Evolutionary conservation across 257 asterid species (phyloP).

Genomic region (Solanum pinnatisectum): DNA sequence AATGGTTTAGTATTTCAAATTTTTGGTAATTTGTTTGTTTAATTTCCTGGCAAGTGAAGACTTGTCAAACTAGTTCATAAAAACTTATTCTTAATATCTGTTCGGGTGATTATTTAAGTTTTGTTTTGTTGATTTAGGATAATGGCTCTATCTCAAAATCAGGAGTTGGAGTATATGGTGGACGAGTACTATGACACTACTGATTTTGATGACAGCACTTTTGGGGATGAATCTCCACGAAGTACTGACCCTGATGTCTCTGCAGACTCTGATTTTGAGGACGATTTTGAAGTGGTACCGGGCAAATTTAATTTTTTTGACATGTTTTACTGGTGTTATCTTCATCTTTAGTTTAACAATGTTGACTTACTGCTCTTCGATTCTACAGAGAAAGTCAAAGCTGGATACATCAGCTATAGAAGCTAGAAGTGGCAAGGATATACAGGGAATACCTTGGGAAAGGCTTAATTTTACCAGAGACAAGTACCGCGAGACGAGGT

Average conservation of each 20-base stretch:
- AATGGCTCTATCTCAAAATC: conserved; percentile 52
- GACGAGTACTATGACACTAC: conserved; percentile 35
- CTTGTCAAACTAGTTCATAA: neutral
- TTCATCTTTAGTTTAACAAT: neutral
- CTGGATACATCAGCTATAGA: conserved; percentile 78
- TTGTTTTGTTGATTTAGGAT: neutral
- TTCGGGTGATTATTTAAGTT: neutral
- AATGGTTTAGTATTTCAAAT: neutral
- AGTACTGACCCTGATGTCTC: conserved; percentile 21
- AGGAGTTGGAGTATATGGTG: conserved; percentile 46
- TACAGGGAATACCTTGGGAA: conserved; percentile 98
- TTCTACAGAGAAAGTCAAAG: conserved; percentile 35
- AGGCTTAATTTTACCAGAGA: conserved; percentile 68
- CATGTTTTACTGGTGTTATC: neutral
- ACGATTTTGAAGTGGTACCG: conserved; percentile 45
- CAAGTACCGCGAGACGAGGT: conserved; percentile 60
- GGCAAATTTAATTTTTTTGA: neutral
- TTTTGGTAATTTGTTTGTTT: neutral
- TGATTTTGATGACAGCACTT: conserved; percentile 26
- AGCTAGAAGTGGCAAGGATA: conserved; percentile 82
- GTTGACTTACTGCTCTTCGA: neutral
- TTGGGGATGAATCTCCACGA: conserved; percentile 19
- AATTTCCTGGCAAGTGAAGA: neutral
- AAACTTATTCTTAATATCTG: neutral
- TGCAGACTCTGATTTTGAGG: conserved; percentile 64